A percentile compares a stretch with the other conserved stretches of the same genome.
These are phyloP conservation scores for Tricholoma bakamatsutake DNA, from an alignment of 768 basidiomycete species.

Conservation along the genomic window DNA sequence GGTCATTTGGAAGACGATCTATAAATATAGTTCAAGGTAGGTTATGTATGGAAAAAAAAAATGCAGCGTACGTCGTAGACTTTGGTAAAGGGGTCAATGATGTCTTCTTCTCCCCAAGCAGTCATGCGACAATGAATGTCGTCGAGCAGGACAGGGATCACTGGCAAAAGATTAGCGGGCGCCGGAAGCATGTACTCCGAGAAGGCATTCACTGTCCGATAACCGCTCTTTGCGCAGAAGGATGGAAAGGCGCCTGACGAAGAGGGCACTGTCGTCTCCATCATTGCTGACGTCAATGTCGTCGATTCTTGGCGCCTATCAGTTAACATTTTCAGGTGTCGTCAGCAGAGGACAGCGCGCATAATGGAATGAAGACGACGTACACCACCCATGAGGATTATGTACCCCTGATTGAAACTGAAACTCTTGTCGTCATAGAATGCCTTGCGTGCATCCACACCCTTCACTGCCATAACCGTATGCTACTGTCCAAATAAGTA, in stretches of 20 bases:
- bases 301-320: conserved; percentile 3
- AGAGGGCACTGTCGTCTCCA: conserved; percentile 17
- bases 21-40: not conserved
- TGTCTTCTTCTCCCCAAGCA: conserved; percentile 18
- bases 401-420: conserved; percentile 27
- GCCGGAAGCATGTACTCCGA: too few relatives aligned
- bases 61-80: conserved; percentile 15
- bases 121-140: conserved; percentile 18
- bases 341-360: too few relatives aligned
- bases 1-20: conserved; percentile 26
- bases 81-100: conserved; percentile 20
- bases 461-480: conserved; percentile 22
- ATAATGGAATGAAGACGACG: conserved; percentile 1
- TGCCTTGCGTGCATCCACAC: conserved; percentile 23
- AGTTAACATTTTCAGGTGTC: not conserved
- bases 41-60: not conserved
- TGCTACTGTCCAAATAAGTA: conserved; percentile 4
- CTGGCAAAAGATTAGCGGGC: conserved; percentile 5
- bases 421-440: conserved; percentile 27
- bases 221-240: conserved; percentile 12
- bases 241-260: conserved; percentile 10
- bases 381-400: conserved; percentile 27
- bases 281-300: conserved; percentile 5
- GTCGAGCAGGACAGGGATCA: conserved; percentile 17
- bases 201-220: conserved; percentile 10